A percentile compares a stretch with the other conserved stretches of the same genome.
phyloP scores from a whole-genome alignment of 495 filamentous ascomycete species.

The Annulohypoxylon nitens region DNA sequence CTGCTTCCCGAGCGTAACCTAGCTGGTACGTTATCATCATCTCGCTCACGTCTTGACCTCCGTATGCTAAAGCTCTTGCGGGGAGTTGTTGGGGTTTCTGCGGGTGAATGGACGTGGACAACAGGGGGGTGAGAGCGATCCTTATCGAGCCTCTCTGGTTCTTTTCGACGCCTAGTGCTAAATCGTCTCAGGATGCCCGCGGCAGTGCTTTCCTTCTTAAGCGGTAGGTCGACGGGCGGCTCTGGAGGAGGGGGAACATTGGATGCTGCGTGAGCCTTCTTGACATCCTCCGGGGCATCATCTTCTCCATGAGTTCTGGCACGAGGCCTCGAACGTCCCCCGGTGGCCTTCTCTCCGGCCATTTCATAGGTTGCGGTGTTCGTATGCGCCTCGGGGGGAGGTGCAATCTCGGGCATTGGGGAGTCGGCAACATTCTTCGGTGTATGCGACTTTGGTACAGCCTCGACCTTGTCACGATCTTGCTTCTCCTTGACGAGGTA shows the following conservation, averaged over 20 bases:
- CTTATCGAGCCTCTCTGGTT: constrained; percentile 69
- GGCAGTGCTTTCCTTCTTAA: constrained; percentile 88
- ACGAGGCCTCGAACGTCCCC: constrained; percentile 82
- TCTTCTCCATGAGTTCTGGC: constrained; percentile 97
- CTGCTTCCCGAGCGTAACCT: constrained; percentile 72
- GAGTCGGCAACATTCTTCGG: constrained; percentile 62
- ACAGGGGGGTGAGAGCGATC: constrained; percentile 74
- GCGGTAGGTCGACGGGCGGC: constrained; percentile 70
- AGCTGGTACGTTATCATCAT: constrained; percentile 60
- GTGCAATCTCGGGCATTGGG: constrained; percentile 73
- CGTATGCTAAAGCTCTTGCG: constrained; percentile 88
- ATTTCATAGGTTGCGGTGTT: constrained; percentile 85
- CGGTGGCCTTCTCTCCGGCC: constrained; percentile 81
- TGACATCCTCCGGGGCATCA: constrained; percentile 81
- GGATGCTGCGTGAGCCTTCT: constrained; percentile 73
- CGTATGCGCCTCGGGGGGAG: constrained; percentile 92
- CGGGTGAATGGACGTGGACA: constrained; percentile 79
- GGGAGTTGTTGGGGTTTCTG: constrained; percentile 70
- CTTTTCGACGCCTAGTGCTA: constrained; percentile 81
- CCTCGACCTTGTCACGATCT: constrained; percentile 79
- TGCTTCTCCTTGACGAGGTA: constrained; percentile 95
- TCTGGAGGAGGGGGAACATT: constrained; percentile 59
- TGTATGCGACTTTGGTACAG: constrained; percentile 70
- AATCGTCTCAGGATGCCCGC: constrained; percentile 89
- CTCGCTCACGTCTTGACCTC: constrained; percentile 69